A percentile compares a stretch with the other conserved stretches of the same genome.
phyloP scores from a whole-genome alignment of 2,329 filamentous ascomycete genomes.

The Pseudogymnoascus sp. region DNA sequence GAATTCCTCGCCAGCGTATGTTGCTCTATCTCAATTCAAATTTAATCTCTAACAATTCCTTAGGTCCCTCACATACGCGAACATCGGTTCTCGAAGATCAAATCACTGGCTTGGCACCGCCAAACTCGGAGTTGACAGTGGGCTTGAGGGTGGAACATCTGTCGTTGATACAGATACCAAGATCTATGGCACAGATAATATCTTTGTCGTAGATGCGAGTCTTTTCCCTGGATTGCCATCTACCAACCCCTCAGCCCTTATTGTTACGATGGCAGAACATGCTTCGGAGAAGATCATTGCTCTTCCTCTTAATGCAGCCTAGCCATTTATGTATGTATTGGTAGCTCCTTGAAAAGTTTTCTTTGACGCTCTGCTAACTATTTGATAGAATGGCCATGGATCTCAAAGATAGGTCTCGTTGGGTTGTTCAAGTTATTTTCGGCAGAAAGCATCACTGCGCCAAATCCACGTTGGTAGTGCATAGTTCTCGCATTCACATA shows the following conservation, averaged over 20 bases:
- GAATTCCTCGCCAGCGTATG: neutral
- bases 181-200: slow-evolving; percentile 59
- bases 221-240: slow-evolving; percentile 63
- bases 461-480: neutral
- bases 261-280: slow-evolving; percentile 56
- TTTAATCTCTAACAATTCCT: neutral
- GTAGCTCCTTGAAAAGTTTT: neutral
- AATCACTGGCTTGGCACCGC: slow-evolving; percentile 48
- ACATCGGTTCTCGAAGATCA: neutral
- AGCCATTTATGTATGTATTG: neutral
- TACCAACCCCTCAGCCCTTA: slow-evolving; percentile 57
- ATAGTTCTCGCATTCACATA: neutral
- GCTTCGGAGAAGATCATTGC: slow-evolving; percentile 45
- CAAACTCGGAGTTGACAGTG: slow-evolving; percentile 51
- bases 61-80: neutral
- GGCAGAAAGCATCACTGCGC: neutral
- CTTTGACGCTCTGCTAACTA: neutral
- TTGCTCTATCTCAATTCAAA: neutral
- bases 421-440: neutral
- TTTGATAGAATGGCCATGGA: neutral
- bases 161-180: slow-evolving; percentile 56
- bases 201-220: slow-evolving; percentile 59
- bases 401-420: neutral
- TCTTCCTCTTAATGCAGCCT: slow-evolving; percentile 16
- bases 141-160: slow-evolving; percentile 41